Evolutionary conservation across 768 basidiomycete genomes (phyloP), one percentile per base, ranked within the genome.

Genomic region (Cyathus striatus): DNA sequence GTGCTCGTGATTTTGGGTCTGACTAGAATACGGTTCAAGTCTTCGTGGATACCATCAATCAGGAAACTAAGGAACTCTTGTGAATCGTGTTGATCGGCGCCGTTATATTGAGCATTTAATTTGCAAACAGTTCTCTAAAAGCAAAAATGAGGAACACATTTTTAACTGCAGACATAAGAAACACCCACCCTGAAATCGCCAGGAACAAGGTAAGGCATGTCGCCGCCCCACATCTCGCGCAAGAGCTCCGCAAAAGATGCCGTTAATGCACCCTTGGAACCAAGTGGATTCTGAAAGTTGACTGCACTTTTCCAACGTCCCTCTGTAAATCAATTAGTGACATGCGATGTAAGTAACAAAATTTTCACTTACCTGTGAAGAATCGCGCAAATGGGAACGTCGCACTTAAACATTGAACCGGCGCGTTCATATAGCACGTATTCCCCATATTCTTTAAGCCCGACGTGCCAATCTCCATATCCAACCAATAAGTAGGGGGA

Each of bases 361-460:
- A 22, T 30, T 22, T 40, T 39, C 17, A 47, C 79, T 26, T 57
- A 93, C 92, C 86, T 3, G 82, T 84, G 55, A 99, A 98, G 68
- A 94, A 97, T 42, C 83, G 75, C 23, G 93, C 80, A 61, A 99
- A 95, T 0, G 95, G 95, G 5, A 88, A 80, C 0, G 95, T 96
- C 0, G 94, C 94, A 58, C 85, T 92, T 57, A 99, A 69, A 61
- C 96, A 99, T 63, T 99, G 96, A 13, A 99, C 79, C 5, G 92
- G 93, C 23, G 96, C 90, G 60, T 98, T 98, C 92, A 98, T 98
- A 59, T 98, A 99, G 61, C 96, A 99, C 6, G 96, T 99, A 60
- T 97, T 98, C 14, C 88, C 85, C 47, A 98, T 58, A 59, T 99
- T 99, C 76, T 94, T 94, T 58, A 99, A 61, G 3, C 95, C 95